phyloP scores from a whole-genome alignment of 306 rosid species.

The Sesbania bispinosa region DNA sequence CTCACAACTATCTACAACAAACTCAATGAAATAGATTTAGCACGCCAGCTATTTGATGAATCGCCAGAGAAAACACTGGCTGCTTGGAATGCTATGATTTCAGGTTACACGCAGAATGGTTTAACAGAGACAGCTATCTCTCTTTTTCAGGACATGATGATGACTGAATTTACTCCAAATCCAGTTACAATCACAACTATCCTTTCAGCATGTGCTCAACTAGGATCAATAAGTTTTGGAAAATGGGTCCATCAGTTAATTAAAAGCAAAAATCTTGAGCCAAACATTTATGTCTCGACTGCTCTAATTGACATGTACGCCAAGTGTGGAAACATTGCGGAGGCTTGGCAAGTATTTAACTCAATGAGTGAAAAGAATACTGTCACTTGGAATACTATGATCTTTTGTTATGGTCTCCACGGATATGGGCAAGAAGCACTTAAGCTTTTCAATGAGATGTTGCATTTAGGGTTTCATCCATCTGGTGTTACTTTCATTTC shows the following conservation, averaged over 20 bases:
- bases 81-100: slow-evolving; percentile 95
- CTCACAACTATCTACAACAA: slow-evolving; percentile 63
- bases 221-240: slow-evolving; percentile 81
- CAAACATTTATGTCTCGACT: slow-evolving; percentile 69
- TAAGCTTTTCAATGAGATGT: slow-evolving; percentile 69
- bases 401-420: slow-evolving; percentile 92
- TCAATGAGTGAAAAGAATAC: slow-evolving; percentile 65
- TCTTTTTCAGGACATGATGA: slow-evolving; percentile 88
- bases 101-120: slow-evolving; percentile 91
- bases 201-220: slow-evolving; percentile 97
- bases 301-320: slow-evolving; percentile 93
- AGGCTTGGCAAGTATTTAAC: slow-evolving; percentile 75
- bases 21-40: slow-evolving; percentile 69
- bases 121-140: slow-evolving; percentile 70
- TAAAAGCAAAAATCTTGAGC: slow-evolving; percentile 64
- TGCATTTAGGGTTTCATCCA: slow-evolving; percentile 52
- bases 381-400: slow-evolving; percentile 96
- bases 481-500: slow-evolving; percentile 78
- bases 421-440: slow-evolving; percentile 84
- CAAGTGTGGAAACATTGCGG: slow-evolving; percentile 78
- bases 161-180: slow-evolving; percentile 60
- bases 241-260: slow-evolving; percentile 81
- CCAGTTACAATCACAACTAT: slow-evolving; percentile 72
- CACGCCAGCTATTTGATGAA: slow-evolving; percentile 76
- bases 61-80: slow-evolving; percentile 70